Conservation (phyloP, 345 rosid species). For the Mangifera indica region DNA sequence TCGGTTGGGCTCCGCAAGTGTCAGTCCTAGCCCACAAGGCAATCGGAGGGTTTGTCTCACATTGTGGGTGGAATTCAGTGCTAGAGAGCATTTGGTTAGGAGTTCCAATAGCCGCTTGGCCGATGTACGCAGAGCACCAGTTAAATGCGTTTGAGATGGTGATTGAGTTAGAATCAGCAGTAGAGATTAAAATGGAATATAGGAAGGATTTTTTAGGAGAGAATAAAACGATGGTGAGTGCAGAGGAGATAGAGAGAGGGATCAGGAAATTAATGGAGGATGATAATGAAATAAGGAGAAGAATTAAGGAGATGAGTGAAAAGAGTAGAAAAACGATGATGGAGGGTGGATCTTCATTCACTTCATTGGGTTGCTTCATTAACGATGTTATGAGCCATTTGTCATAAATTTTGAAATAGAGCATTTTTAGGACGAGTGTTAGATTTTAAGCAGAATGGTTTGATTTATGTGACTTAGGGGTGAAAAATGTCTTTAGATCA, state of each 20-base stretch:
- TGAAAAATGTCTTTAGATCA: too few relatives aligned
- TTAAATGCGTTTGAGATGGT: slow-evolving; percentile 50
- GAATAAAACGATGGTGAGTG: slow-evolving; percentile 13
- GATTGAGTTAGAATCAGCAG: slow-evolving; percentile 39
- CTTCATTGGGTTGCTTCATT: slow-evolving; percentile 31
- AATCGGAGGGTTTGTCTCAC: slow-evolving; percentile 60
- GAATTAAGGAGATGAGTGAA: slow-evolving; percentile 33
- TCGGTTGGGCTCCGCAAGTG: slow-evolving; percentile 61
- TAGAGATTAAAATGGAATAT: slow-evolving; percentile 41
- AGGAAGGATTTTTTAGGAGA: not conserved
- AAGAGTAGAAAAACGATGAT: slow-evolving; percentile 30
- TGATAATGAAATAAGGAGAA: slow-evolving; percentile 22
- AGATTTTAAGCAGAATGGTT: too few relatives aligned
- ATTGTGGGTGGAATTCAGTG: slow-evolving; percentile 64
- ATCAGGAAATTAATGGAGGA: slow-evolving; percentile 42
- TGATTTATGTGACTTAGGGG: too few relatives aligned
- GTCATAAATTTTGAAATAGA: too few relatives aligned
- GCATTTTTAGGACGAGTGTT: too few relatives aligned
- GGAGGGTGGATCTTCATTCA: slow-evolving; percentile 52
- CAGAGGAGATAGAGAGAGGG: slow-evolving; percentile 40
- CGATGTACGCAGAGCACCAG: slow-evolving; percentile 51
- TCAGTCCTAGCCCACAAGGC: slow-evolving; percentile 22
- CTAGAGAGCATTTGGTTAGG: slow-evolving; percentile 59
- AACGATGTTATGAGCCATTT: slow-evolving; percentile 19
- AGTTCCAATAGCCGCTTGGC: slow-evolving; percentile 53